Base-by-base conservation (phyloP, 1,284 basidiomycete species). In the Moniliella sp. region DNA sequence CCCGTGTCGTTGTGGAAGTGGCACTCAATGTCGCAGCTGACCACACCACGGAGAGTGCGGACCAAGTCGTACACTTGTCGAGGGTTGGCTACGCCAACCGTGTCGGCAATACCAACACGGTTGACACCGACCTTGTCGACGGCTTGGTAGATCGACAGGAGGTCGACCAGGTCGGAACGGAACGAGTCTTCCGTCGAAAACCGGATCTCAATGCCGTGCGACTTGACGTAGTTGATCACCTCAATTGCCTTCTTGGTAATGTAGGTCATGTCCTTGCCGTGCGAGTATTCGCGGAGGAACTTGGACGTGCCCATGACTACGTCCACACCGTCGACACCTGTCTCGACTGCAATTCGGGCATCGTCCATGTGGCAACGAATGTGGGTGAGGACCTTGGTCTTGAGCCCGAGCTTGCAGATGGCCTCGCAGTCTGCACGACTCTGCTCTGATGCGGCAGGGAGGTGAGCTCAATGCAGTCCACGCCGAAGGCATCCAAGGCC, bases 291-390 rank as follows among this genome's bases (percentile, higher is more conserved):
- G 46, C 91, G 78, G 36, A 99, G 74, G 76, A 94, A 97, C 36
- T 84, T 93, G 27, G 84, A 93, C 2, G 91, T 97, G 33, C 91
- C 91, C 53, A 99, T 97, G 62, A 97, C 91, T 51, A 97, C 84
- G 62, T 97, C 91, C 48, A 97, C 91, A 63, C 91, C 91, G 61
- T 97, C 86, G 31, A 97, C 88, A 40, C 56, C 86, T 45, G 91
- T 97, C 69, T 97, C 91, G 37, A 97, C 86, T 33, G 91, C 91
- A 55, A 97, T 84, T 35, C 82, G 72, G 15, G 91, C 91, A 65
- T 99, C 91, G 62, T 97, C 88, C 91, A 99, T 97, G 65, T 99
- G 91, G 65, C 91, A 99, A 42, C 91, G 75, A 56, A 99, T 97
- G 68, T 99, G 91, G 15, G 91, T 99, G 46, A 97, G 73, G 62